Evolutionary conservation across 345 rosid species (phyloP).

Genomic region (Toxicodendron radicans): DNA sequence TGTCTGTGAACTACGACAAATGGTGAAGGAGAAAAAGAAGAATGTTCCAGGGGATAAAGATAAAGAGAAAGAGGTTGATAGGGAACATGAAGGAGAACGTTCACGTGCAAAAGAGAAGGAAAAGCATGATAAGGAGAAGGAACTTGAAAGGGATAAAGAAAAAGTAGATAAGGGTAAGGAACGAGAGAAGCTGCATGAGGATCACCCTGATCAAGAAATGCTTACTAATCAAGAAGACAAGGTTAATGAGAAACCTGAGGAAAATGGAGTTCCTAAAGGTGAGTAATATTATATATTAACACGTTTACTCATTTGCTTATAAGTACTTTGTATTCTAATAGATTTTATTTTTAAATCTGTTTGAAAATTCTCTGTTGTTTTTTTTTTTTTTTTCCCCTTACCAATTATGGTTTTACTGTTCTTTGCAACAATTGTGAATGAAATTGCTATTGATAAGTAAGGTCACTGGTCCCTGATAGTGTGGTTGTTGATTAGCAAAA

Average conservation of each 20-base stretch:
- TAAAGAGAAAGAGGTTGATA: conserved; percentile 57
- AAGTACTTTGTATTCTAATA: not conserved
- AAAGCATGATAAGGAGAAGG: conserved; percentile 65
- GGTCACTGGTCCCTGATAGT: not conserved
- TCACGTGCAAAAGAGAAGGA: conserved; percentile 70
- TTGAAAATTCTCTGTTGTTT: not conserved
- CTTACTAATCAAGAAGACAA: conserved; percentile 52
- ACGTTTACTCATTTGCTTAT: conserved; percentile 12
- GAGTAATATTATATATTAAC: conserved; percentile 5
- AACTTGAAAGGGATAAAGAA: conserved; percentile 42
- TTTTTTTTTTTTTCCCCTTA: not conserved
- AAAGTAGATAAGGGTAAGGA: conserved; percentile 60
- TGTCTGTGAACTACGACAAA: conserved; percentile 69
- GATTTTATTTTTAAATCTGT: not conserved
- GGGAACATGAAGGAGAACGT: conserved; percentile 61
- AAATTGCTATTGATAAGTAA: not conserved
- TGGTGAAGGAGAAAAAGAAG: conserved; percentile 77
- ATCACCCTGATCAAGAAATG: conserved; percentile 49
- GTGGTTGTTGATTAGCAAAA: not conserved
- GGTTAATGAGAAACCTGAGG: conserved; percentile 45
- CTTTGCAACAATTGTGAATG: not conserved
- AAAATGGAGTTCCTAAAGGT: conserved; percentile 62
- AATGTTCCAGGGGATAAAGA: conserved; percentile 59
- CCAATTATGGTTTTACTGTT: not conserved
- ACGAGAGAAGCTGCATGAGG: conserved; percentile 63